These are phyloP conservation scores for Suaeda aralocaspica DNA, from an alignment of 148 eudicot species.

Conservation along the genomic window DNA sequence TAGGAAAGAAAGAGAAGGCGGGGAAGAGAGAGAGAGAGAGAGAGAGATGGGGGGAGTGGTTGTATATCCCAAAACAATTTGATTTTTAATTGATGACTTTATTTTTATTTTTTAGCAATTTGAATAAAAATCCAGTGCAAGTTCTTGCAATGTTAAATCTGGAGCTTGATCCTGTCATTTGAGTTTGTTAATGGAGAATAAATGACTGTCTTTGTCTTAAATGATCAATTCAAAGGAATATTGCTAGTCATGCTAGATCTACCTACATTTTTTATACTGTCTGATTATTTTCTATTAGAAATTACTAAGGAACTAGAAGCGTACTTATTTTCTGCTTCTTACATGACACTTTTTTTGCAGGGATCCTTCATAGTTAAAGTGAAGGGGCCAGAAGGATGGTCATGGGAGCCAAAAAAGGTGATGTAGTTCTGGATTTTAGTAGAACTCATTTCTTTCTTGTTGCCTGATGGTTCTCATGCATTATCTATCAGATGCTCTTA, in stretches of 20 bases:
- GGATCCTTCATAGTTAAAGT: slow-evolving; percentile 90
- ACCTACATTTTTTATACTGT: not conserved
- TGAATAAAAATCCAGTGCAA: no score
- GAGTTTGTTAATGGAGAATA: not conserved
- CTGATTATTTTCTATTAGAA: slow-evolving; percentile 12
- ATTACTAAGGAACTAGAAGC: not conserved
- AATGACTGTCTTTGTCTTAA: not conserved
- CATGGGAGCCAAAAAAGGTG: slow-evolving; percentile 93
- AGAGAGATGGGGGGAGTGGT: not conserved
- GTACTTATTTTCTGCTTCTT: slow-evolving; percentile 10
- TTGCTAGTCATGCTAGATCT: not conserved
- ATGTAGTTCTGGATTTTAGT: slow-evolving; percentile 19
- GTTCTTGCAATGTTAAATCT: slow-evolving; percentile 9
- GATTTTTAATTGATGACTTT: not conserved
- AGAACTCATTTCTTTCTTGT: slow-evolving; percentile 9
- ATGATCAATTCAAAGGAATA: not conserved
- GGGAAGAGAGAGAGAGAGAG: not conserved
- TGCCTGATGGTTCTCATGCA: slow-evolving; percentile 10
- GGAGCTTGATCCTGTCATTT: slow-evolving; percentile 2
- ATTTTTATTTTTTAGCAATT: no score
- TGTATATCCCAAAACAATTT: not conserved
- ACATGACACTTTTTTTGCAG: slow-evolving; percentile 34
- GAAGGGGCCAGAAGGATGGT: slow-evolving; percentile 95
- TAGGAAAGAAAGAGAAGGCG: not conserved
- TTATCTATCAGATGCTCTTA: slow-evolving; percentile 12